Evolutionary conservation across 495 filamentous ascomycete genomes (phyloP).

Genomic region (Cercophora scortea): DNA sequence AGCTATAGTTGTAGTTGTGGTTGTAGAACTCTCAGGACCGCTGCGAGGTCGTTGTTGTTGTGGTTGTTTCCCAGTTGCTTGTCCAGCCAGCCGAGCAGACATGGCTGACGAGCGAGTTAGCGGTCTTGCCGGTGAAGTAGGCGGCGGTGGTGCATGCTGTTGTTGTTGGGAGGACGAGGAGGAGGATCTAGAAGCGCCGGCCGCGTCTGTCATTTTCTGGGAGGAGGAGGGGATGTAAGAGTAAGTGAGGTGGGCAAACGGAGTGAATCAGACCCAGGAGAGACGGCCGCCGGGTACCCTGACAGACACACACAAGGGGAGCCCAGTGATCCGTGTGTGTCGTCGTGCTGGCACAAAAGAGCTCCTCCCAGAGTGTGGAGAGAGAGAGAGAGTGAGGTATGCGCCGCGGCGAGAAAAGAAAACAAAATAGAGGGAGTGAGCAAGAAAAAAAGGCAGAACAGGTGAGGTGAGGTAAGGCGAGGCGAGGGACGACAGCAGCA

Average conservation of each 20-base stretch:
- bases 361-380: too few species aligned
- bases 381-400: too few species aligned
- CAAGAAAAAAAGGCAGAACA: background rate
- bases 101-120: background rate
- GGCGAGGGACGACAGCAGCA: too few species aligned
- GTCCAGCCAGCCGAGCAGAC: background rate
- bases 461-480: background rate
- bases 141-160: background rate
- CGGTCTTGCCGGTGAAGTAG: background rate
- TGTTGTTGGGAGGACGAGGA: constrained; percentile 6
- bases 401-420: background rate
- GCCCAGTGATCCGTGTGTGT: too few species aligned
- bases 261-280: too few species aligned
- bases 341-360: too few species aligned
- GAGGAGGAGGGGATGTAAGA: too few species aligned
- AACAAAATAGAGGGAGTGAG: background rate
- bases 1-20: background rate
- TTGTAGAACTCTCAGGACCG: background rate
- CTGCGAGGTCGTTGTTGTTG: background rate
- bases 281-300: too few species aligned
- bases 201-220: constrained; percentile 22
- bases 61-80: background rate
- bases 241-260: too few species aligned
- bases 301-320: too few species aligned
- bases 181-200: background rate